Percentiles rank a stretch among this genome's conserved stretches.
These are phyloP conservation scores for Skeletonema marinoi DNA, from an alignment of 108 stramenopile species.

Conservation along the genomic window DNA sequence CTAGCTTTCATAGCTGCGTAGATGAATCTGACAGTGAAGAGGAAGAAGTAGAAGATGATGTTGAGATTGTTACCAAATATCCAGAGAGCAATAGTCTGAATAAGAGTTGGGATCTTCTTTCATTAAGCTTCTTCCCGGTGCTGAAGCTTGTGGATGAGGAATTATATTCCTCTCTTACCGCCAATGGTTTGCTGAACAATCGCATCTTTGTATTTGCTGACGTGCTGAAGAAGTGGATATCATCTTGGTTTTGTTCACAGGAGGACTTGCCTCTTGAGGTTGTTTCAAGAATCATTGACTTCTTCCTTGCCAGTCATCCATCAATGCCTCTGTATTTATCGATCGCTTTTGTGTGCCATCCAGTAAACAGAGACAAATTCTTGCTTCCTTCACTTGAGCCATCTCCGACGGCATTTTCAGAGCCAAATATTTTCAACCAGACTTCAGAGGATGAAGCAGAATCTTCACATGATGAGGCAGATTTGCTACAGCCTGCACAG, in stretches of 20 bases:
- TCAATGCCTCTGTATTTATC: slow-evolving; percentile 35
- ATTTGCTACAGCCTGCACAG: neutral
- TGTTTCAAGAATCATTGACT: slow-evolving; percentile 25
- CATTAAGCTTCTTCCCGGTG: slow-evolving; percentile 25
- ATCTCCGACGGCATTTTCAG: neutral
- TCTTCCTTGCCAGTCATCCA: slow-evolving; percentile 37
- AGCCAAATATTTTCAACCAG: neutral
- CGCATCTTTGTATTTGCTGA: slow-evolving; percentile 5
- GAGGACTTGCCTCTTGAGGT: slow-evolving; percentile 16
- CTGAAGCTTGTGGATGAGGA: slow-evolving; percentile 21
- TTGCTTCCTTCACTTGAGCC: slow-evolving; percentile 1
- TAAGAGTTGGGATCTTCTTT: neutral
- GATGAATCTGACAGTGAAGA: neutral
- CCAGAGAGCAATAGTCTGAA: neutral
- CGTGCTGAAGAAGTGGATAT: slow-evolving; percentile 26
- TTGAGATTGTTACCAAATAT: neutral
- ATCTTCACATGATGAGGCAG: neutral
- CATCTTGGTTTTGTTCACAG: slow-evolving; percentile 30
- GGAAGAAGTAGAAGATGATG: neutral
- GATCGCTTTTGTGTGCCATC: slow-evolving; percentile 22
- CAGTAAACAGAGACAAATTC: slow-evolving; percentile 19
- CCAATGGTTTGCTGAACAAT: neutral
- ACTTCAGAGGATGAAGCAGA: neutral
- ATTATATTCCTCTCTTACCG: slow-evolving; percentile 11
- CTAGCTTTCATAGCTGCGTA: slow-evolving; percentile 9